Percentiles rank a stretch among this genome's conserved stretches.
Conservation (phyloP, 345 rosid species). For the Abelmoschus esculentus region DNA sequence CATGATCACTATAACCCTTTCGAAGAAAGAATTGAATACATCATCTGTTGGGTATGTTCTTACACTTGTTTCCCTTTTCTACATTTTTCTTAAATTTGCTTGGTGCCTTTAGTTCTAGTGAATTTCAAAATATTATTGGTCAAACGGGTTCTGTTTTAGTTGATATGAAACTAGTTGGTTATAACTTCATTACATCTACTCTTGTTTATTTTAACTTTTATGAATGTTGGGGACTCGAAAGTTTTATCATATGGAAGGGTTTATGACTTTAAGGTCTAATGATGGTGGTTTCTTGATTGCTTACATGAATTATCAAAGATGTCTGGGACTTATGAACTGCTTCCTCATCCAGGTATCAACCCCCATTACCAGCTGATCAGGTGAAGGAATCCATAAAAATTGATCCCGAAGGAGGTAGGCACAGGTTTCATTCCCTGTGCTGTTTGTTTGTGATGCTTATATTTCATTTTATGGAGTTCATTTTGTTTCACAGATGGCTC, state of each 20-base stretch:
- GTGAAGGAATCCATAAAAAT: constrained; percentile 42
- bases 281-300: not conserved
- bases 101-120: not conserved
- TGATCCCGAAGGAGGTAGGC: constrained; percentile 62
- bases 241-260: not conserved
- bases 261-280: not conserved
- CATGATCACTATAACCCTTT: constrained; percentile 83
- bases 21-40: constrained; percentile 59
- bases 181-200: not conserved
- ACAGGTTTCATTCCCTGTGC: not conserved
- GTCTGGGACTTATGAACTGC: not conserved
- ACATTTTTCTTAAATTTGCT: not conserved
- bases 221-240: not conserved
- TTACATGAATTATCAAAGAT: not conserved
- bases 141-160: not conserved
- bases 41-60: constrained; percentile 68
- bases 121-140: not conserved
- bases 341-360: constrained; percentile 49
- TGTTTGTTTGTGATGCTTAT: not conserved
- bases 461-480: not conserved
- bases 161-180: not conserved
- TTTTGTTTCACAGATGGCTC: constrained; percentile 44
- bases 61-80: not conserved
- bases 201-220: not conserved
- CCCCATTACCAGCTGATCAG: constrained; percentile 56